A percentile compares a stretch with the other conserved stretches of the same genome.
Evolutionary conservation across 2,329 filamentous ascomycete genomes (phyloP).

Genomic region (Byssothecium circinans): DNA sequence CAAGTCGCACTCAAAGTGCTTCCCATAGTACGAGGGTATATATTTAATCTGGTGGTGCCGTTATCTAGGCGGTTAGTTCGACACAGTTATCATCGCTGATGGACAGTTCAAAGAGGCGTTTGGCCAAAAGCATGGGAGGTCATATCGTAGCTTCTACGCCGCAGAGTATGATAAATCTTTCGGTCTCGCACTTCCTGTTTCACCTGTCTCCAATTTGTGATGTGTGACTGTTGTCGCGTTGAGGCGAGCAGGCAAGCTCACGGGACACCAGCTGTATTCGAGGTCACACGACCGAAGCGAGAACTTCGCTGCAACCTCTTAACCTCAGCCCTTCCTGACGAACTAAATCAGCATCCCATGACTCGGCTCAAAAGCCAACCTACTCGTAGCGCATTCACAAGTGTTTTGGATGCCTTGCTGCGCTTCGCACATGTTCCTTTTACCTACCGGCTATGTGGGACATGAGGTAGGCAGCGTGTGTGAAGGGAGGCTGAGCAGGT

Average conservation of each 20-base stretch:
- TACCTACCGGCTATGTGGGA: too few relatives aligned
- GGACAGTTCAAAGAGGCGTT: constrained; percentile 25
- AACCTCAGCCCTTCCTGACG: too few relatives aligned
- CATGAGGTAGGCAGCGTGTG: too few relatives aligned
- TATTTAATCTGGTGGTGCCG: constrained; percentile 26
- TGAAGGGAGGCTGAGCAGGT: too few relatives aligned
- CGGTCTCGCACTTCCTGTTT: not conserved
- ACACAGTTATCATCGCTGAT: constrained; percentile 22
- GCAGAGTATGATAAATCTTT: constrained; percentile 28
- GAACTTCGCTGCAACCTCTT: not conserved
- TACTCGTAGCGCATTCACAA: too few relatives aligned
- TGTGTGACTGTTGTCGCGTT: not conserved
- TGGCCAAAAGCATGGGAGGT: constrained; percentile 19
- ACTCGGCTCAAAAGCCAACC: too few relatives aligned
- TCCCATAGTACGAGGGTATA: constrained; percentile 30
- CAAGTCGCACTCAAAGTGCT: constrained; percentile 9
- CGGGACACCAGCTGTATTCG: too few relatives aligned
- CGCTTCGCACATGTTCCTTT: too few relatives aligned
- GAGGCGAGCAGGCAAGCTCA: not conserved
- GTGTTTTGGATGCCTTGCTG: too few relatives aligned
- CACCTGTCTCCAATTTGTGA: not conserved
- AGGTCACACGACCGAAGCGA: not conserved
- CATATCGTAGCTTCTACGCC: constrained; percentile 31
- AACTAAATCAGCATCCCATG: too few relatives aligned
- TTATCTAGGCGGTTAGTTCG: constrained; percentile 29